Evolutionary conservation across 305 asterid genomes (phyloP).

Genomic region (Solanum hybrid): DNA sequence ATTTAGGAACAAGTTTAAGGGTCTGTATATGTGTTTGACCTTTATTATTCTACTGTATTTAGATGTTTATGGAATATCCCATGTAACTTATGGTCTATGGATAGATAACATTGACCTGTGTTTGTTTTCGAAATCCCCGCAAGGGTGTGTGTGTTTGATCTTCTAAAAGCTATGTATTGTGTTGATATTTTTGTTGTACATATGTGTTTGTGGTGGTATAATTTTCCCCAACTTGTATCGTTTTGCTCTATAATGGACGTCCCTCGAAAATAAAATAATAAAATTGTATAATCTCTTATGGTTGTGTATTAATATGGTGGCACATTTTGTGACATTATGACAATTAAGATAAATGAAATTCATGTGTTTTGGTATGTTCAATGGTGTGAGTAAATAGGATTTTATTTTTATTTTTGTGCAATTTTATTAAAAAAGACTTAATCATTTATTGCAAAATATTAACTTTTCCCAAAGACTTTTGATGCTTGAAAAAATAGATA

Average conservation of each 20-base stretch:
- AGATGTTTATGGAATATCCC: not conserved
- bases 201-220: not conserved
- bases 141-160: not conserved
- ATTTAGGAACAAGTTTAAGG: no score
- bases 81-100: not conserved
- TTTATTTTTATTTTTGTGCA: not conserved
- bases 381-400: not conserved
- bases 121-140: not conserved
- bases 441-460: not conserved
- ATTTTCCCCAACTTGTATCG: not conserved
- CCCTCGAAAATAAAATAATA: no score
- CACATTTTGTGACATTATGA: not conserved
- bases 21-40: no score
- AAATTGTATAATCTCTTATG: not conserved
- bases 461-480: not conserved
- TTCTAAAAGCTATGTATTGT: not conserved
- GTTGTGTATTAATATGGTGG: not conserved
- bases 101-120: not conserved
- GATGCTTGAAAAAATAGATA: not conserved
- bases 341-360: not conserved
- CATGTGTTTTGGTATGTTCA: not conserved
- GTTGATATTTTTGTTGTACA: not conserved
- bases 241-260: no score
- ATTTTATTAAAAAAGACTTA: not conserved
- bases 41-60: not conserved